Evolutionary conservation across 2,329 filamentous ascomycete species (phyloP).

Genomic region (Clonostachys rhizophaga): DNA sequence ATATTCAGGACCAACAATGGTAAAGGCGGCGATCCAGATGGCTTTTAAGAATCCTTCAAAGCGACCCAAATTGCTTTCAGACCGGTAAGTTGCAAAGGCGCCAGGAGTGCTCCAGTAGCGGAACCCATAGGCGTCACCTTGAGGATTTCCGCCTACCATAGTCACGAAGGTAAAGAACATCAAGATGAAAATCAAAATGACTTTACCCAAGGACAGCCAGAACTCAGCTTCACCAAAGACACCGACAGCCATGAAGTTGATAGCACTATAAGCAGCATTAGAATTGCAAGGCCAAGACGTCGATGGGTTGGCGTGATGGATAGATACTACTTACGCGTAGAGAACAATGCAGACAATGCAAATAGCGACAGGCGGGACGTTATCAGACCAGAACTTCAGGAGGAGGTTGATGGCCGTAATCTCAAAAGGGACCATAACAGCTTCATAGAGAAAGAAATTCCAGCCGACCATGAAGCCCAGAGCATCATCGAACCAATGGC

Average conservation of each 20-base stretch:
- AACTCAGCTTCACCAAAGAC: conserved; percentile 38
- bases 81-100: conserved; percentile 24
- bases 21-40: conserved; percentile 65
- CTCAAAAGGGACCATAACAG: conserved; percentile 63
- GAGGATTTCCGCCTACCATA: conserved; percentile 58
- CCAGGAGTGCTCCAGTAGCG: conserved; percentile 40
- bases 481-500: conserved; percentile 69
- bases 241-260: conserved; percentile 42
- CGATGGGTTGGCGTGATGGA: conserved; percentile 41
- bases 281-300: conserved; percentile 68
- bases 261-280: conserved; percentile 42
- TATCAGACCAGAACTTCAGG: conserved; percentile 58
- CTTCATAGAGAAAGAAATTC: conserved; percentile 71
- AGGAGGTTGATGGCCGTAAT: conserved; percentile 61
- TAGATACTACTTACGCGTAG: conserved; percentile 21
- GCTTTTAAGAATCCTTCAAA: conserved; percentile 52
- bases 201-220: conserved; percentile 53
- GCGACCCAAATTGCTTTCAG: conserved; percentile 46
- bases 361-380: conserved; percentile 53
- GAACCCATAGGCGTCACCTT: conserved; percentile 59
- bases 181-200: conserved; percentile 43
- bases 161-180: conserved; percentile 61
- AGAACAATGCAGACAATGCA: conserved; percentile 47
- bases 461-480: conserved; percentile 70
- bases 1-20: conserved; percentile 64